Evolutionary conservation across 1,284 basidiomycete species (phyloP).

Genomic region (Exsudoporus floridanus): DNA sequence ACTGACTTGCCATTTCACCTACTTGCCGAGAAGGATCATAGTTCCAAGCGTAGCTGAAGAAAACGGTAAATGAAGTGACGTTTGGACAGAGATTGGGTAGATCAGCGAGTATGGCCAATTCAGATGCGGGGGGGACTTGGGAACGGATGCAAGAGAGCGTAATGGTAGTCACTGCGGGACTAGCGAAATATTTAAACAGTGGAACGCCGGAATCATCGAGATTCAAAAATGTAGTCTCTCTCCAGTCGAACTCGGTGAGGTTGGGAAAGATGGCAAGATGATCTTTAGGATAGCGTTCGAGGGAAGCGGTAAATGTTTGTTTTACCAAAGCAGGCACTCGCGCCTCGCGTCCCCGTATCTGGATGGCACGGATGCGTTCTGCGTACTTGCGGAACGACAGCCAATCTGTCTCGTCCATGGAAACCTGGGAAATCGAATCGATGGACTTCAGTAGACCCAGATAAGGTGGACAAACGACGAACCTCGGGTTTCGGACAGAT

Average conservation of each 20-base stretch:
- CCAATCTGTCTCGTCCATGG: not conserved
- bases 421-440: not conserved
- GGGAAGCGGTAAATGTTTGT: not conserved
- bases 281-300: not conserved
- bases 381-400: not conserved
- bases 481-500: not conserved
- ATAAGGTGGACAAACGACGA: not conserved
- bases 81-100: not conserved
- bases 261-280: not conserved
- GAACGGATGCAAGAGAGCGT: not conserved
- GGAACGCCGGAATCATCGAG: not conserved
- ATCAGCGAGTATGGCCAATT: not conserved
- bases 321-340: not conserved
- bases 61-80: not conserved
- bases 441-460: not conserved
- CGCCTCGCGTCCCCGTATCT: not conserved
- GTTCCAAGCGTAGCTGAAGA: not conserved
- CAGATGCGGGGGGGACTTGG: not conserved
- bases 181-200: not conserved
- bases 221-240: not conserved
- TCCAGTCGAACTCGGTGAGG: not conserved
- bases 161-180: not conserved
- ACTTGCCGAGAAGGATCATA: not conserved
- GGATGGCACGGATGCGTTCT: not conserved
- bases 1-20: not conserved